Evolutionary conservation across 768 basidiomycete genomes (phyloP), one percentile per base, ranked within the genome.

Genomic region (Daedalea quercina): DNA sequence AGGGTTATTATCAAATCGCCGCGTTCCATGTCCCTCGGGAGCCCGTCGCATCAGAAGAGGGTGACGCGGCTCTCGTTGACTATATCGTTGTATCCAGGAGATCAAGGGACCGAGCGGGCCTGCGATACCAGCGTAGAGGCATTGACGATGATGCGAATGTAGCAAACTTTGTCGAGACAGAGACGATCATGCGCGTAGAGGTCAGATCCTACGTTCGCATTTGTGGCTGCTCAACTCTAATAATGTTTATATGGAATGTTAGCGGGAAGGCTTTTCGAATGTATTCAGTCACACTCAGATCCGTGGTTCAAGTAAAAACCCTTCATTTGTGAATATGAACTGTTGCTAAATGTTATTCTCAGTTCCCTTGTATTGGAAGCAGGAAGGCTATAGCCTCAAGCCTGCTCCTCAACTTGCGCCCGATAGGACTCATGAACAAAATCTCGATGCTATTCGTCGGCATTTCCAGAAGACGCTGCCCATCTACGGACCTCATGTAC

Each of bases 81-180:
- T 90, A 97, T 59, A 74, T 85, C 23, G 73, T 98, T 47, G 78
- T 94, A 31, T 96, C 94, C 1, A 76, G 96, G 37, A 73, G 96
- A 12, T 92, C 91, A 41, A 78, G 86, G 57, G 84, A 97, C 66
- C 80, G 96, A 43, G 92, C 94, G 4, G 96, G 96, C 1, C 72
- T 98, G 59, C 77, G 96, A 42, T 99, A 95, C 69, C 96, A 98
- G 67, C 79, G 96, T 41, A 76, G 96, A 61, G 96, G 96, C 1
- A 82, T 97, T 49, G 94, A 98, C 61, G 91, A 94, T 57, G 85
- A 90, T 54, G 91, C 93, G 4, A 79, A 90, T 64, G 94, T 94
- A 3, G 94, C 93, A 1, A 98, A 98, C 69, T 94, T 97, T 63
- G 93, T 97, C 1, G 92, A 97, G 69, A 93, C 92, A 0, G 94